phyloP scores from a whole-genome alignment of 805 yeast species.

The Saccharomycopsis amapae region DNA sequence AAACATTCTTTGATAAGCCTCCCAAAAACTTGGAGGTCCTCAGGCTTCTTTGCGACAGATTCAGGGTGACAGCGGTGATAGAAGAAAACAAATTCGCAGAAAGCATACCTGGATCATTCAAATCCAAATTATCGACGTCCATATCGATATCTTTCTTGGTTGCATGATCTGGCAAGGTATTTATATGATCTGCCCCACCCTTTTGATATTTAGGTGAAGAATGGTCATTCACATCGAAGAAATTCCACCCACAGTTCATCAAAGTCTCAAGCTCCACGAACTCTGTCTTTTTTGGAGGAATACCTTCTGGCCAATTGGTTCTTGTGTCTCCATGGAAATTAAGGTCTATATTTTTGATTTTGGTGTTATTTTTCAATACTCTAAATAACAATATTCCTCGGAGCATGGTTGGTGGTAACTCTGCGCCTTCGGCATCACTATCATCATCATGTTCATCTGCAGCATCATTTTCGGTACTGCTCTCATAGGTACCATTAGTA shows the following conservation, averaged over 20 bases:
- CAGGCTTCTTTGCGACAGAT: slow-evolving; percentile 6
- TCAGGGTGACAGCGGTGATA: slow-evolving; percentile 23
- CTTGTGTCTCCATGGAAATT: slow-evolving; percentile 60
- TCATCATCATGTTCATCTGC: background rate
- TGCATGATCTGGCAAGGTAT: slow-evolving; percentile 15
- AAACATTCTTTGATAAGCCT: slow-evolving; percentile 5
- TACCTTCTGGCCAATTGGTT: slow-evolving; percentile 98
- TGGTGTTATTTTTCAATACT: slow-evolving; percentile 57
- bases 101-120: slow-evolving; percentile 11
- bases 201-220: slow-evolving; percentile 21
- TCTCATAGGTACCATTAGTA: too few species aligned
- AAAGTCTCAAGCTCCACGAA: slow-evolving; percentile 59
- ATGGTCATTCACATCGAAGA: slow-evolving; percentile 45
- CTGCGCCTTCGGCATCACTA: background rate
- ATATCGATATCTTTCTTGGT: slow-evolving; percentile 21
- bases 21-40: slow-evolving; percentile 12
- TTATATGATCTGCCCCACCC: slow-evolving; percentile 39
- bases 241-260: slow-evolving; percentile 86
- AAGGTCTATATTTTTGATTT: slow-evolving; percentile 56
- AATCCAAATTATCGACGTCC: slow-evolving; percentile 24
- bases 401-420: slow-evolving; percentile 61
- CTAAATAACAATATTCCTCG: slow-evolving; percentile 74
- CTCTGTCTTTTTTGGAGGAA: slow-evolving; percentile 77
- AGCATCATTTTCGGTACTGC: background rate
- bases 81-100: slow-evolving; percentile 25